Conservation (phyloP, 164 flowering plant genomes). For the Umbellularia californica region DNA sequence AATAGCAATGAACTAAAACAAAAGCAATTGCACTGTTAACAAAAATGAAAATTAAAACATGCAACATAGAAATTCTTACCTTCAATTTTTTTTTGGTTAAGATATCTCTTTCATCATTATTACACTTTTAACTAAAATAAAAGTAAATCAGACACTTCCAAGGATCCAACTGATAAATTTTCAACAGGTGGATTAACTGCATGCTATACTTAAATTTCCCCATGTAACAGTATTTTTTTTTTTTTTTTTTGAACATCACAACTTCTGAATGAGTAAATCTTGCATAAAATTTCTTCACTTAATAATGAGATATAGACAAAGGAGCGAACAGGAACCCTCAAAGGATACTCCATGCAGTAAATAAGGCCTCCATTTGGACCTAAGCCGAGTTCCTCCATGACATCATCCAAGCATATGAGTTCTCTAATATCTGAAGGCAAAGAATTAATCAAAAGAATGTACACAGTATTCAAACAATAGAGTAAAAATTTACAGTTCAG, state of each 20-base stretch:
- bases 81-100: too few relatives aligned
- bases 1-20: background rate
- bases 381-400: conserved; percentile 87
- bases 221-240: background rate
- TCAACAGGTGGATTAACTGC: background rate
- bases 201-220: background rate
- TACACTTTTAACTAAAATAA: background rate
- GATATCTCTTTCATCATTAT: background rate
- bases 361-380: conserved; percentile 98
- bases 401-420: conserved; percentile 90
- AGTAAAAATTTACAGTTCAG: background rate
- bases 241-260: too few relatives aligned
- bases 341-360: conserved; percentile 99
- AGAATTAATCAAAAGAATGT: background rate
- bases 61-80: too few relatives aligned
- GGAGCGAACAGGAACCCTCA: conserved; percentile 1
- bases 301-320: background rate
- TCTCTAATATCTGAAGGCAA: conserved; percentile 79
- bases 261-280: background rate
- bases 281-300: background rate
- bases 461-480: background rate
- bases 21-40: background rate
- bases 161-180: background rate
- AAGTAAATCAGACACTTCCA: background rate
- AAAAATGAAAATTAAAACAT: too few relatives aligned